phyloP scores from a whole-genome alignment of 257 asterid genomes.

The Fraxinus excelsior region DNA sequence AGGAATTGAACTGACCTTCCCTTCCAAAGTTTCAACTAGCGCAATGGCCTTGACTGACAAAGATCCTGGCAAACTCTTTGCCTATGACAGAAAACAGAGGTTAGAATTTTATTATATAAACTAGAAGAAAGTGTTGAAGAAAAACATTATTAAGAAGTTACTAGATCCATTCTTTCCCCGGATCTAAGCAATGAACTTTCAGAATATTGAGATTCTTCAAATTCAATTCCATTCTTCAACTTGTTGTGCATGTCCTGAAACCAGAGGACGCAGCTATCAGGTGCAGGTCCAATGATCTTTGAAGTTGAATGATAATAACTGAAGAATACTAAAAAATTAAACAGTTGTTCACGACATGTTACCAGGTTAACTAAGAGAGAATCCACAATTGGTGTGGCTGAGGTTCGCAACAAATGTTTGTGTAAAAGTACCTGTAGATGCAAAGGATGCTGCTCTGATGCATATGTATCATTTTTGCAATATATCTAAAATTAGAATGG shows the following conservation, averaged over 20 bases:
- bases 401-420: conserved; percentile 85
- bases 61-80: conserved; percentile 67
- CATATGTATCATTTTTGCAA: conserved; percentile 7
- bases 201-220: conserved; percentile 63
- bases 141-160: conserved; percentile 35
- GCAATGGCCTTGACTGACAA: conserved; percentile 64
- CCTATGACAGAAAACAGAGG: conserved; percentile 45
- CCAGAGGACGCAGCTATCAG: conserved; percentile 22
- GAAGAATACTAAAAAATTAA: background rate
- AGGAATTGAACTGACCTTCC: conserved; percentile 63
- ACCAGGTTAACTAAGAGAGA: conserved; percentile 76
- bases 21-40: conserved; percentile 80
- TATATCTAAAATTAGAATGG: conserved; percentile 15
- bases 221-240: conserved; percentile 71
- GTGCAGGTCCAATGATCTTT: conserved; percentile 18
- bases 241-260: conserved; percentile 76
- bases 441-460: conserved; percentile 22
- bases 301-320: background rate
- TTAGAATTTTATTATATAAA: conserved; percentile 21
- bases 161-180: conserved; percentile 74
- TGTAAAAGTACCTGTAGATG: conserved; percentile 66
- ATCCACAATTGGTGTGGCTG: conserved; percentile 78
- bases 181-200: conserved; percentile 55
- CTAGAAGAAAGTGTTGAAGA: conserved; percentile 20
- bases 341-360: conserved; percentile 11